Base-by-base conservation (phyloP, 1,284 basidiomycete species). In the Malassezia vespertilionis region DNA sequence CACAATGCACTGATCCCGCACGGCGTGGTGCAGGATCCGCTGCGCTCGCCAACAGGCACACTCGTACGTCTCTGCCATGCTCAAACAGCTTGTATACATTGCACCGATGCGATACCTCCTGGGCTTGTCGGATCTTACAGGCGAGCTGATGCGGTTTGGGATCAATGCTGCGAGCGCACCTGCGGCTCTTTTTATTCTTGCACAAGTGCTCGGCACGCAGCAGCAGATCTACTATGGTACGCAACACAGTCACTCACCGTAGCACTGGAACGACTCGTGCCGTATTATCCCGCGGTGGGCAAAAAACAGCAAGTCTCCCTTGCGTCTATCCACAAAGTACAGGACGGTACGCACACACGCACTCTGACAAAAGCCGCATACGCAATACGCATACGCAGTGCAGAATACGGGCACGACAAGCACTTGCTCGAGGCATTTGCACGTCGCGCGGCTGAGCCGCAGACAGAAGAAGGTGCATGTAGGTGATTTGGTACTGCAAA, bases 71-170 rank as follows among this genome's bases (percentile, higher is more conserved):
- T 42, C 10, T 14, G 2, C 32, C 24, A 20, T 10, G 15, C 23
- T 43, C 8, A 34, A 31, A 4, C 38, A 28, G 17, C 38, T 24
- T 11, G 33, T 57, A 11, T 50, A 36, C 24, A 27, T 67, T 18
- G 76, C 85, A 2, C 68, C 78, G 21, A 79, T 82, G 43, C 89
- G 95, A 61, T 96, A 95, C 69, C 75, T 95, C 12, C 78, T 96
- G 2, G 91, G 91, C 12, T 74, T 95, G 23, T 88, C 86, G 1
- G 91, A 97, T 71, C 75, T 97, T 26, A 93, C 88, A 0, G 91
- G 91, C 33, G 91, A 96, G 72, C 79, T 91, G n/a, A 96, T 96
- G 91, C 79, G 91, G 28, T 84, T 83, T 54, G 87, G 88, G 4
- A 93, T 61, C 38, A 69, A 70, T 36, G 54, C 61, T 5, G 58